Percentiles rank a stretch among this genome's conserved stretches.
phyloP scores from a whole-genome alignment of 2,329 filamentous ascomycete species.

The Arthroderma sp. region DNA sequence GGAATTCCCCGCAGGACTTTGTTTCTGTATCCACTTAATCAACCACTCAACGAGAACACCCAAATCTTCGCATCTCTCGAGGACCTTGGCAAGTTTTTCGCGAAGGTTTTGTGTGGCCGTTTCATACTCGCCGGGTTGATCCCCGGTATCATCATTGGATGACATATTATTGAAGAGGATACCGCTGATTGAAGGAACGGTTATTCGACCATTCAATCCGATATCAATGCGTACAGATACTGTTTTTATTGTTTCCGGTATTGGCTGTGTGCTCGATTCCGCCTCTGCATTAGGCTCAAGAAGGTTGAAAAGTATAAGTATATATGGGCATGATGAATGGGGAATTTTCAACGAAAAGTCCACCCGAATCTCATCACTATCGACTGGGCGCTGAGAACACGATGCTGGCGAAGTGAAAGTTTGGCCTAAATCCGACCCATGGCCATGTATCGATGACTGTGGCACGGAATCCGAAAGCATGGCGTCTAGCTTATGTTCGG shows the following conservation, averaged over 20 bases:
- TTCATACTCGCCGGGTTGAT: conserved; percentile 8
- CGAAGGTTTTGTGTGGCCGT: conserved; percentile 16
- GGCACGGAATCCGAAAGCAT: conserved; percentile 28
- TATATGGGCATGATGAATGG: conserved; percentile 6
- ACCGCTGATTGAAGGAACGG: conserved; percentile 12
- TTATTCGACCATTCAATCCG: conserved; percentile 28
- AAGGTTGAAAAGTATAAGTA: conserved; percentile 9
- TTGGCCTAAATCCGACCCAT: too few species aligned
- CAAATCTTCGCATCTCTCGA: conserved; percentile 33
- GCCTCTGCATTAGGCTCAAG: neutral
- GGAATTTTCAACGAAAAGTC: conserved; percentile 9
- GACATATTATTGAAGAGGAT: neutral
- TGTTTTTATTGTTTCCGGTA: conserved; percentile 10
- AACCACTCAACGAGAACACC: conserved; percentile 33
- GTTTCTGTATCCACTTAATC: conserved; percentile 17
- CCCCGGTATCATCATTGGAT: conserved; percentile 13
- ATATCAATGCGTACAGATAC: conserved; percentile 27
- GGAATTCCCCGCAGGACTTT: too few species aligned
- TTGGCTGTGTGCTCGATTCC: too few species aligned
- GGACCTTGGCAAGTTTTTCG: conserved; percentile 24
- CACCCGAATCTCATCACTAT: neutral
- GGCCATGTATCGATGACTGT: too few species aligned
- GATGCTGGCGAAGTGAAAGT: too few species aligned
- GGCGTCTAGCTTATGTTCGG: conserved; percentile 41
- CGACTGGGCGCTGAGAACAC: too few species aligned